A percentile compares a stretch with the other conserved stretches of the same genome.
Conservation (phyloP, 139 green algal species). For the Haematococcus lacustris region DNA sequence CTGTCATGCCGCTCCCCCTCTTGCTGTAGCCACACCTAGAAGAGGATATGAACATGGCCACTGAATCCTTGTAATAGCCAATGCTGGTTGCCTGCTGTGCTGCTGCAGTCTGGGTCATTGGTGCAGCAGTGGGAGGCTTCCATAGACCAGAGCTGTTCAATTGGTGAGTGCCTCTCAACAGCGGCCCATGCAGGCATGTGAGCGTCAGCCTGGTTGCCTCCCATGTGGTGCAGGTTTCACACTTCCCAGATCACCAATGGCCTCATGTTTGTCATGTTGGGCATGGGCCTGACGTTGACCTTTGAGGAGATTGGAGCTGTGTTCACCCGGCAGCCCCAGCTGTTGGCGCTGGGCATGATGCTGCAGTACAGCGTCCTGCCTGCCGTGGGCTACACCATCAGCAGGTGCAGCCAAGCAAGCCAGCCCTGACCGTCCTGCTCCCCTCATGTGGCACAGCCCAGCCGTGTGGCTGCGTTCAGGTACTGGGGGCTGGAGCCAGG, state of each 20-base stretch:
- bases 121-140: conserved; percentile 3
- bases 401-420: too few relatives aligned
- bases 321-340: conserved; percentile 43
- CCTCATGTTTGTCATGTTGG: conserved; percentile 14
- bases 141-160: conserved; percentile 10
- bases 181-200: background rate
- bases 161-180: background rate
- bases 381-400: conserved; percentile 45
- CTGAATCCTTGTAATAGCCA: too few relatives aligned
- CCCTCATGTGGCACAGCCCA: background rate
- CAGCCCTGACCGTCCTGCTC: too few relatives aligned
- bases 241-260: conserved; percentile 4
- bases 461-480: background rate
- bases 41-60: too few relatives aligned
- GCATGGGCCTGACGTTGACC: conserved; percentile 49
- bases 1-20: too few relatives aligned
- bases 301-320: conserved; percentile 50
- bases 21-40: too few relatives aligned
- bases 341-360: conserved; percentile 53
- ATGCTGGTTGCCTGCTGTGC: too few relatives aligned
- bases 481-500: conserved; percentile 31
- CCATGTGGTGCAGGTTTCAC: background rate
- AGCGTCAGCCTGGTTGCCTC: too few relatives aligned
- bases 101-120: conserved; percentile 11
- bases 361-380: conserved; percentile 48